Base-by-base conservation (phyloP, 345 rosid species). In the Populus nigra region DNA sequence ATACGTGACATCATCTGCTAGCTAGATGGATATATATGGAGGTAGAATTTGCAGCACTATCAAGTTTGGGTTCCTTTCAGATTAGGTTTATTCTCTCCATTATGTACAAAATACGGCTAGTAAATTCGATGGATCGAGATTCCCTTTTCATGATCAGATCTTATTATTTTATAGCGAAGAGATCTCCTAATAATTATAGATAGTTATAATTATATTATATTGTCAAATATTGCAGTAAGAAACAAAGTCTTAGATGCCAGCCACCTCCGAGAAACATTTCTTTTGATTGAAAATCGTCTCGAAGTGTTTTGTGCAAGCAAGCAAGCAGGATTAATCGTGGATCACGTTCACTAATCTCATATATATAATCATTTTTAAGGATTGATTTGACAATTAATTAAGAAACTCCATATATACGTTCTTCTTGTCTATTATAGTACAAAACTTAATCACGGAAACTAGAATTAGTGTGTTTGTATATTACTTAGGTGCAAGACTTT, bases 171-270 rank as follows among this genome's bases (percentile, higher is more conserved):
- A 59, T 23, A 35, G 20, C 59, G 43, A 38, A 59, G 62, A 73
- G 72, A 77, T 61, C 68, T 66, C 72, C 36, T 33, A 33, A 33
- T 33, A 33, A 62, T 55, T 20, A 67, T 59, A 2, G 38, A 23
- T 59, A 27, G 29, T 11, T 27, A n/a, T 31, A 69, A 33, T 33
- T 33, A 33, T 33, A 33, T 33, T 33, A 33, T 33, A 33, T 4
- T 33, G 36, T 33, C 4, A 33, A 33, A 33, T 4, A n/a, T n/a
- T n/a, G 36, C 36, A 33, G 72, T 59, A 75, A 13, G 45, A 65
- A 71, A 68, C 23, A 50, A 65, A 70, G 29, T 63, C 12, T 61
- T 3, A 68, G 57, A 69, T 79, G 66, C 62, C 59, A 45, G 59
- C 47, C 25, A 61, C 27, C 65, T 43, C n/a, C 43, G 11, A 61